Evolutionary conservation across 345 rosid genomes (phyloP).

Genomic region (Syzygium grande): DNA sequence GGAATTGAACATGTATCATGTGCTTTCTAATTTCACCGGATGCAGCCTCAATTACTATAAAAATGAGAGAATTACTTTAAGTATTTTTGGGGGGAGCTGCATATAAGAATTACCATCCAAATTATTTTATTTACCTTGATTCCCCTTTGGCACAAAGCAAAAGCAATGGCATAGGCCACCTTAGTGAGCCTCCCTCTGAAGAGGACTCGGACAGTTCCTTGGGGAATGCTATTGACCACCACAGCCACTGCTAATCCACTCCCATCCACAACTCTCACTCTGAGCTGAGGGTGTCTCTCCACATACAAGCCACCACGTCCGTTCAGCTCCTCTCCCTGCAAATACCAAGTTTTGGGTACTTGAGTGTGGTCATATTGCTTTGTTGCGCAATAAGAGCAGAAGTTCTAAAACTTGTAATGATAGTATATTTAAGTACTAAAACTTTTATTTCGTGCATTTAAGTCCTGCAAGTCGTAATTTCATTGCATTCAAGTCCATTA

Average conservation of each 20-base stretch:
- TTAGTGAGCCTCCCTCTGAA: conserved; percentile 5
- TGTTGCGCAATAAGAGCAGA: neutral
- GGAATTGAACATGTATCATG: neutral
- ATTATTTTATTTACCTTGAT: neutral
- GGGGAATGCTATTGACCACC: conserved; percentile 4
- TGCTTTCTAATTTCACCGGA: neutral
- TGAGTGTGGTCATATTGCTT: neutral
- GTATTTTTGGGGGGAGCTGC: neutral
- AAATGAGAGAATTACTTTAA: neutral
- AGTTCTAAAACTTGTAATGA: neutral
- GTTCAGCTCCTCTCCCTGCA: conserved; percentile 8
- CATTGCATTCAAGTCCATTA: neutral
- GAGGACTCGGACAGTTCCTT: conserved; percentile 4
- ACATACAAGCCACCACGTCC: neutral
- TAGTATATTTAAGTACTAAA: neutral
- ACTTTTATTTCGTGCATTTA: neutral
- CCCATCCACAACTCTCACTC: conserved; percentile 11
- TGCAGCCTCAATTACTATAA: neutral
- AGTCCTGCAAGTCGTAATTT: neutral
- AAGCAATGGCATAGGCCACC: conserved; percentile 3
- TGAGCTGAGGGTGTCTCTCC: neutral
- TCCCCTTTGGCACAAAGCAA: neutral
- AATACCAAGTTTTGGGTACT: neutral
- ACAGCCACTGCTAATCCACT: conserved; percentile 5
- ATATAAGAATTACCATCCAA: neutral